A percentile compares a stretch with the other conserved stretches of the same genome.
These are phyloP conservation scores for Andrographis paniculata DNA, from an alignment of 305 asterid genomes.

Conservation along the genomic window DNA sequence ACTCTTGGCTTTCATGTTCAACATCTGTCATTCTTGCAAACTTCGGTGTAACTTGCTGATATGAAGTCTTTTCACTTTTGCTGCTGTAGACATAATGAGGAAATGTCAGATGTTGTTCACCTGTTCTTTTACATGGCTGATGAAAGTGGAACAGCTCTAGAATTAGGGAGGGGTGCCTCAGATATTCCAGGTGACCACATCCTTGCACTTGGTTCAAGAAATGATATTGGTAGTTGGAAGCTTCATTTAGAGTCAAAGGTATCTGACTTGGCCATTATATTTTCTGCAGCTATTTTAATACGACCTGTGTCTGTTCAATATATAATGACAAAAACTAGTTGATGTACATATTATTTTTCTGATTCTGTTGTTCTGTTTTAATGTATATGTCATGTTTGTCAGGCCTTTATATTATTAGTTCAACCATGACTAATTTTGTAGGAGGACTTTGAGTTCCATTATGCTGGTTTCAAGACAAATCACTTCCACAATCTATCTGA, in stretches of 20 bases:
- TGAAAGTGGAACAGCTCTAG: constrained; percentile 62
- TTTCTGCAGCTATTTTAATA: too few species aligned
- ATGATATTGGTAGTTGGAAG: constrained; percentile 83
- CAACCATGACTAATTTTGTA: constrained; percentile 27
- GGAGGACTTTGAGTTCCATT: constrained; percentile 78
- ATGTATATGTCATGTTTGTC: constrained; percentile 1
- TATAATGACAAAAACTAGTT: constrained; percentile 4
- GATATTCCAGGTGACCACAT: constrained; percentile 36
- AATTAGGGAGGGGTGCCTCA: constrained; percentile 43
- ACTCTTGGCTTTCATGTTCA: constrained; percentile 8
- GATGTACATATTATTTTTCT: constrained; percentile 5
- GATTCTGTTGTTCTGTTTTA: constrained; percentile 15
- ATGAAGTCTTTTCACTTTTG: constrained; percentile 20
- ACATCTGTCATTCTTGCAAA: constrained; percentile 8
- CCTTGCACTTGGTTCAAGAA: constrained; percentile 61
- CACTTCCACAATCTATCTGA: constrained; percentile 91
- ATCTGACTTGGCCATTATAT: not conserved
- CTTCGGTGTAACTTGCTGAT: constrained; percentile 10
- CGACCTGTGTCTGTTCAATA: not conserved
- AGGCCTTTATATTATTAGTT: constrained; percentile 13
- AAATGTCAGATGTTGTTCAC: constrained; percentile 47
- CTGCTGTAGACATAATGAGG: constrained; percentile 39
- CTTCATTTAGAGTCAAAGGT: constrained; percentile 52
- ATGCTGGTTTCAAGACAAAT: constrained; percentile 72
- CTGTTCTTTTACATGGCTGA: constrained; percentile 93